These are phyloP conservation scores for Metarhizium sp. DNA, from an alignment of 2,329 filamentous ascomycete species.

Conservation along the genomic window DNA sequence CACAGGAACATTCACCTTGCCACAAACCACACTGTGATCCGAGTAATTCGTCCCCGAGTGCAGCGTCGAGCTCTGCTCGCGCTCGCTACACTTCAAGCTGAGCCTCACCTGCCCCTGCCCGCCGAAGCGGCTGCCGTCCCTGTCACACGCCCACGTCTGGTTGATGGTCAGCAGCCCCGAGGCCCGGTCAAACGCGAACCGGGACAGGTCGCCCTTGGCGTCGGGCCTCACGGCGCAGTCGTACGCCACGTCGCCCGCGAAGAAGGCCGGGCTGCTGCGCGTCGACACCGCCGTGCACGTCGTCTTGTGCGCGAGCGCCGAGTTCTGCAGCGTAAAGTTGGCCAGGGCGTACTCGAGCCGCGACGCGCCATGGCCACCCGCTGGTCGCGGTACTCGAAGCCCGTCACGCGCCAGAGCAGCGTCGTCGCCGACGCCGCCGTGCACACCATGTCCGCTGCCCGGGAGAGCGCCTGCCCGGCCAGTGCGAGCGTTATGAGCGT, in stretches of 20 bases:
- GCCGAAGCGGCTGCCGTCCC: neutral
- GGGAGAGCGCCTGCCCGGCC: neutral
- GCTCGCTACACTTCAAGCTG: neutral
- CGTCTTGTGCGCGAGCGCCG: neutral
- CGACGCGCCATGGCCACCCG: neutral
- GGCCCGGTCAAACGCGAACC: neutral
- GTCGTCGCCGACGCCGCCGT: neutral
- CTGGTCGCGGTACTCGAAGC: neutral
- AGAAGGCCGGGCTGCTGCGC: neutral
- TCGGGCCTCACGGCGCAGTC: neutral
- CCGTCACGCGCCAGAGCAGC: neutral
- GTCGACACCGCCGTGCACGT: neutral
- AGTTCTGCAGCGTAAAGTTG: slow-evolving; percentile 3
- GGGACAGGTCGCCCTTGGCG: neutral
- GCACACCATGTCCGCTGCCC: slow-evolving; percentile 1
- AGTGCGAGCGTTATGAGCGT: neutral
- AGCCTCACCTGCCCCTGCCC: neutral
- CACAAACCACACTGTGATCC: neutral
- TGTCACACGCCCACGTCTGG: slow-evolving; percentile 1
- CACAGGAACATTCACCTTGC: neutral
- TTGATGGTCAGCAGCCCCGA: neutral
- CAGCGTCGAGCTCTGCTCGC: neutral
- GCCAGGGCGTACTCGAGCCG: neutral
- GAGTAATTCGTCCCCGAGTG: neutral
- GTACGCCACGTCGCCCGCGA: neutral